These are phyloP conservation scores for Trametes meyenii DNA, from an alignment of 768 basidiomycete species.

Conservation along the genomic window DNA sequence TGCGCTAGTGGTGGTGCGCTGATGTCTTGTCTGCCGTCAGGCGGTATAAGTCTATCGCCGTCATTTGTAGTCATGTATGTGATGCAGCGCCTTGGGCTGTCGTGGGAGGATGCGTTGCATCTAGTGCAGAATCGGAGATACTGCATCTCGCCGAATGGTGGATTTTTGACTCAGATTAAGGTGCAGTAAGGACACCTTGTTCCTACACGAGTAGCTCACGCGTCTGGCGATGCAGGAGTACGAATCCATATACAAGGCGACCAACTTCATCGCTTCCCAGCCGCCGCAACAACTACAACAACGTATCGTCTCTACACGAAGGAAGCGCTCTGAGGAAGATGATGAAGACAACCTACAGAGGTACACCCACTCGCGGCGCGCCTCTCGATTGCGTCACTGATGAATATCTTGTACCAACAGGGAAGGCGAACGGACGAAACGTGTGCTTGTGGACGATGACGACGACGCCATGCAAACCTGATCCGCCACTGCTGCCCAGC, in stretches of 20 bases:
- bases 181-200: slow-evolving; percentile 38
- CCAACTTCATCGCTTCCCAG: slow-evolving; percentile 64
- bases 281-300: slow-evolving; percentile 45
- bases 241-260: slow-evolving; percentile 88
- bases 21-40: slow-evolving; percentile 39
- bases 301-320: slow-evolving; percentile 49
- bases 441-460: slow-evolving; percentile 39
- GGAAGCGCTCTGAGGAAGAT: slow-evolving; percentile 73
- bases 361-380: slow-evolving; percentile 25
- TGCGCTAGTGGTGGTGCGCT: not conserved
- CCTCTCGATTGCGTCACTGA: not conserved
- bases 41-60: slow-evolving; percentile 86
- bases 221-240: slow-evolving; percentile 65
- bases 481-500: not conserved
- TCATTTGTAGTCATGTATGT: slow-evolving; percentile 93
- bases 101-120: slow-evolving; percentile 89
- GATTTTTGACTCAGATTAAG: slow-evolving; percentile 92
- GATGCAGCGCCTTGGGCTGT: slow-evolving; percentile 80
- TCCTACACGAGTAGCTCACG: not conserved
- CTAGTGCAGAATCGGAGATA: slow-evolving; percentile 89
- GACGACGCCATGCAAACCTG: slow-evolving; percentile 35
- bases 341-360: slow-evolving; percentile 60
- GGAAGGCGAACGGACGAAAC: slow-evolving; percentile 46
- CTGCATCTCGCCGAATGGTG: slow-evolving; percentile 91
- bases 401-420: slow-evolving; percentile 25